phyloP scores from a whole-genome alignment of 441 rosid genomes.

The Erodium texanum region DNA sequence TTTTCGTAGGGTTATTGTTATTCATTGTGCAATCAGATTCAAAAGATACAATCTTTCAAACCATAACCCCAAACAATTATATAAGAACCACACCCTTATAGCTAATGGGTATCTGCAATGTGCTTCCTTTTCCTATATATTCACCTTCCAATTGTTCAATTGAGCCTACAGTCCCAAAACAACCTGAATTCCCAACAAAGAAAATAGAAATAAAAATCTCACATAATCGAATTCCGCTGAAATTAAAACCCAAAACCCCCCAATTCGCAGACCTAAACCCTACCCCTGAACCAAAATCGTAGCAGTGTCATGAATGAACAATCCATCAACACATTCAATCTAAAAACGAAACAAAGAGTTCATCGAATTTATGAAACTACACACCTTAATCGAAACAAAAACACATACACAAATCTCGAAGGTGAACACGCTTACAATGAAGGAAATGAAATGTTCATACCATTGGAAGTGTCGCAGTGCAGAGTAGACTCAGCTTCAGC shows the following conservation, averaged over 20 bases:
- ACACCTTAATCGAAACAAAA: background rate
- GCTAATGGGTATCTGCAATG: constrained; percentile 4
- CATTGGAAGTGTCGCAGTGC: background rate
- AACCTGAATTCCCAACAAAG: constrained; percentile 6
- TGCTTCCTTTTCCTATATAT: constrained; percentile 6
- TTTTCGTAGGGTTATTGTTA: constrained; percentile 45
- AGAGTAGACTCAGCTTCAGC: background rate
- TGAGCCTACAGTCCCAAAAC: constrained; percentile 12
- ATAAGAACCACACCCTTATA: constrained; percentile 12
- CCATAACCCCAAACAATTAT: constrained; percentile 17
- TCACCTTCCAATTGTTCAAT: background rate
- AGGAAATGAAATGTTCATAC: background rate
- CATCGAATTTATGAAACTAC: background rate
- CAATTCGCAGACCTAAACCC: background rate
- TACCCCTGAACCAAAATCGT: background rate
- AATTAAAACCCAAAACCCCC: background rate
- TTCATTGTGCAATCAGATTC: constrained; percentile 45
- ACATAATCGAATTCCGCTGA: background rate
- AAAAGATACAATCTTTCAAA: constrained; percentile 8
- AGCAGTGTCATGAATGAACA: background rate
- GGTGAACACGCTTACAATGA: background rate
- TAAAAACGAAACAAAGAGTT: background rate
- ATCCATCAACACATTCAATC: background rate
- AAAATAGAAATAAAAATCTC: background rate
- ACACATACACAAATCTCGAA: background rate